Evolutionary conservation across 2,329 filamentous ascomycete species (phyloP), one percentile per base, ranked within the genome.

Genomic region (Phyllosticta ampelicida): DNA sequence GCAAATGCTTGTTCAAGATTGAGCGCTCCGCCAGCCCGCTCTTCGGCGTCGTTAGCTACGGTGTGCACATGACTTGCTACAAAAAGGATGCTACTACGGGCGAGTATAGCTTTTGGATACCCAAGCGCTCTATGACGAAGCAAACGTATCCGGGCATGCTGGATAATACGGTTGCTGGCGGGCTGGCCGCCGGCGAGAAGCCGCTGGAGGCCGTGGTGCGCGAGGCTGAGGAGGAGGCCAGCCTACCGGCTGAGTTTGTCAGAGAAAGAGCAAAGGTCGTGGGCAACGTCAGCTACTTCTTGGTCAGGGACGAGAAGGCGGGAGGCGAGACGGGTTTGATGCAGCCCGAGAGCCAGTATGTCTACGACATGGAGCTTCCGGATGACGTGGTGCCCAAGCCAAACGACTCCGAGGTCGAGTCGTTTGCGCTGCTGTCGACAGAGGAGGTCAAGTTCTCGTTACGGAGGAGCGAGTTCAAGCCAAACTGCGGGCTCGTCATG

Each of bases 141-240:
- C 83, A 88, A 63, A 96, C 90, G 0, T 99, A 92, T 68, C 86
- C 87, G 0, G 81, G 87, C n/a, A 91, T 96, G 78, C 78, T 99
- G 63, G 94, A 99, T 72, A 99, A 97, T 71, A 90, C 90, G 1
- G 94, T 95, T 6, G 94, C 91, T 0, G 89, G 89, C 2, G 89
- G 90, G 0, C 85, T 97, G 64, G 85, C 86, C 70, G 88, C 89
- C 0, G 87, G 86, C 13, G 91, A 96, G 70, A 79, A 79, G 20
- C 87, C 89, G 0, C 86, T 90, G 53, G 90, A 92, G 68, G 90
- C 87, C 69, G 75, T 96, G 55, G 80, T 96, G 19, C 83, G 92
- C 56, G 94, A 99, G 73, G 86, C 86, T 2, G 85, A 85, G 62
- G 94, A 99, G 73, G 94, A 99, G 70, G 95, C 94, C 0, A 87